A percentile compares a stretch with the other conserved stretches of the same genome.
Conservation (phyloP, 805 yeast species). For the Candida parachauliodes region DNA sequence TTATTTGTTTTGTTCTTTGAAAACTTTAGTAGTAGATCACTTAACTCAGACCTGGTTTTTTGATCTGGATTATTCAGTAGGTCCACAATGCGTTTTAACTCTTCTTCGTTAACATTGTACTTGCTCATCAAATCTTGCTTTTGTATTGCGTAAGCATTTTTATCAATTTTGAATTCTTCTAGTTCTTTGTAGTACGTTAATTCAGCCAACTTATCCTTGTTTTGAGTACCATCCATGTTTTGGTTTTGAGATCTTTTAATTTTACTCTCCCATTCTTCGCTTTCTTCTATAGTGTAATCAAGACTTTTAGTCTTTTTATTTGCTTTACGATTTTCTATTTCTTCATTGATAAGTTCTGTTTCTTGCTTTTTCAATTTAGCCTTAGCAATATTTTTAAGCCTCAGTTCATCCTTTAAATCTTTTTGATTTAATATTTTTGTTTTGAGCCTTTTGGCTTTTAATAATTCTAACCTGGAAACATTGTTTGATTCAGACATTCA, state of each 20-base stretch:
- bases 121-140: slow-evolving; percentile 27
- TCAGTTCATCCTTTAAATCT: slow-evolving; percentile 15
- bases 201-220: slow-evolving; percentile 56
- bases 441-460: slow-evolving; percentile 17
- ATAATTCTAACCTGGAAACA: slow-evolving; percentile 11
- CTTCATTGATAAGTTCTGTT: slow-evolving; percentile 29
- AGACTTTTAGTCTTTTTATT: slow-evolving; percentile 12
- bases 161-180: slow-evolving; percentile 28
- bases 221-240: slow-evolving; percentile 39
- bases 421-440: slow-evolving; percentile 15
- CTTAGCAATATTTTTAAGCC: slow-evolving; percentile 14
- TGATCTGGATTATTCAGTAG: slow-evolving; percentile 34
- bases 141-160: slow-evolving; percentile 40
- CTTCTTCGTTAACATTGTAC: slow-evolving; percentile 16
- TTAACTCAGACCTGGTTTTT: slow-evolving; percentile 24
- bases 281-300: slow-evolving; percentile 53
- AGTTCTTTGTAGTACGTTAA: slow-evolving; percentile 56
- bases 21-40: slow-evolving; percentile 28
- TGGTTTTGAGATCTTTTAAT: slow-evolving; percentile 14
- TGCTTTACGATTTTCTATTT: slow-evolving; percentile 33
- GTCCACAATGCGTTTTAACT: slow-evolving; percentile 16
- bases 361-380: slow-evolving; percentile 11
- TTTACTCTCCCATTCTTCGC: slow-evolving; percentile 57
- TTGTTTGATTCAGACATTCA: not conserved
- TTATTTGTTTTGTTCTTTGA: slow-evolving; percentile 35